phyloP scores from a whole-genome alignment of 2,329 filamentous ascomycete species.

The Colletotrichum sp. region DNA sequence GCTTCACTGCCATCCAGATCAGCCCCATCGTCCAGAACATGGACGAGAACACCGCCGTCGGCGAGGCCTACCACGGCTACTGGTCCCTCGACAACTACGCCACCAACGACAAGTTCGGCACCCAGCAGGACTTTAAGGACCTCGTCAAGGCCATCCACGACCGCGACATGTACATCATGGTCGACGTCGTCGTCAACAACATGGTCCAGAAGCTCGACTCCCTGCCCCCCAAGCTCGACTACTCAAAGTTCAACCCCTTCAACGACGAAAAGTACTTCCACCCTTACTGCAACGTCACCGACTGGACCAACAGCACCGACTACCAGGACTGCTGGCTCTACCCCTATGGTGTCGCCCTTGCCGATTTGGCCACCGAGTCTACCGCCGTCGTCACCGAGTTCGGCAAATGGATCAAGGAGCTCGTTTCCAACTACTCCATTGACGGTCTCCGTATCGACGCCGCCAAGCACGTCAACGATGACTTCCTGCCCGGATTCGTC shows the following conservation, averaged over 20 bases:
- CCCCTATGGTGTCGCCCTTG: constrained; percentile 59
- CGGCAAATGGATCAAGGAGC: constrained; percentile 60
- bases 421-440: constrained; percentile 67
- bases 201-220: constrained; percentile 40
- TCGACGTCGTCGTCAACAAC: constrained; percentile 60
- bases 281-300: constrained; percentile 62
- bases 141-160: constrained; percentile 53
- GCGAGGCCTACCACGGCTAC: constrained; percentile 43
- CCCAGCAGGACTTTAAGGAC: constrained; percentile 49
- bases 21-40: constrained; percentile 58
- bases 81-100: constrained; percentile 42
- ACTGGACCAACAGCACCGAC: constrained; percentile 52
- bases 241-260: constrained; percentile 33
- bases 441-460: constrained; percentile 67
- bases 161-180: constrained; percentile 61
- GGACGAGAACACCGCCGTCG: constrained; percentile 16
- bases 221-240: constrained; percentile 52
- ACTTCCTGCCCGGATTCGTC: constrained; percentile 62
- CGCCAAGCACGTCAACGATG: constrained; percentile 66
- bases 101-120: constrained; percentile 55
- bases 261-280: constrained; percentile 66
- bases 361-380: constrained; percentile 65
- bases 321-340: constrained; percentile 65
- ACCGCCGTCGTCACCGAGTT: constrained; percentile 52
- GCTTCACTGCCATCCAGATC: constrained; percentile 56